Base-by-base conservation (phyloP, 345 rosid species). In the Citrus glauca region DNA sequence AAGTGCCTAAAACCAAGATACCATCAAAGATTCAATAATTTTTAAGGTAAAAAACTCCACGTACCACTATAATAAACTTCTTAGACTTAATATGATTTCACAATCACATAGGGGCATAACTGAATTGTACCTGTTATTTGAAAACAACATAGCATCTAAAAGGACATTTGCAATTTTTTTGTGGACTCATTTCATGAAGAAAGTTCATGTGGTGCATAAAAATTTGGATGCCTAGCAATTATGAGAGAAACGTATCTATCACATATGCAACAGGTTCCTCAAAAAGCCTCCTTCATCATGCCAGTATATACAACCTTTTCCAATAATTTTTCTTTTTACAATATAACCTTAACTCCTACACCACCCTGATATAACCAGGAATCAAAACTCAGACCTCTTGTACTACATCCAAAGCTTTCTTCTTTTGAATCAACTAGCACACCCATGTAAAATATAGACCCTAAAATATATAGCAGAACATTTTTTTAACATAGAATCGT, bases 1-100 rank as follows among this genome's bases (percentile, higher is more conserved):
- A 68, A 93, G 93, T 16, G 96, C 93, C 99, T 94, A 82, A 25
- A 77, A 79, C 28, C 10, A 72, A 59, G 63, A 61, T 66, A 77
- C 48, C 64, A 81, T 59, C 61, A 76, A 9, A 80, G 35, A 38
- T 73, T 68, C 16, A 86, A 68, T 53, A 73, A 63, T 62, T 66
- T 66, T 59, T 2, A 25, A 25, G 1, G 35, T 35, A 48, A 35
- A 65, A 40, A 32, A 16, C 11, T 67, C 30, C 6, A 33, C 56
- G 3, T 20, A 17, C 10, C 5, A 59, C 22, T 38, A 25, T n/a
- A 73, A 11, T 60, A 40, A 20, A 66, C 24, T 59, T 60, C 69
- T 57, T 2, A 19, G 30, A 45, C 56, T 32, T 63, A 28, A 27
- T 8, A 59, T 17, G 11, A 24, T 76, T 68, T 38, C 4, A 69